Conservation (phyloP, 768 basidiomycete species). For the Nidularia sp. region DNA sequence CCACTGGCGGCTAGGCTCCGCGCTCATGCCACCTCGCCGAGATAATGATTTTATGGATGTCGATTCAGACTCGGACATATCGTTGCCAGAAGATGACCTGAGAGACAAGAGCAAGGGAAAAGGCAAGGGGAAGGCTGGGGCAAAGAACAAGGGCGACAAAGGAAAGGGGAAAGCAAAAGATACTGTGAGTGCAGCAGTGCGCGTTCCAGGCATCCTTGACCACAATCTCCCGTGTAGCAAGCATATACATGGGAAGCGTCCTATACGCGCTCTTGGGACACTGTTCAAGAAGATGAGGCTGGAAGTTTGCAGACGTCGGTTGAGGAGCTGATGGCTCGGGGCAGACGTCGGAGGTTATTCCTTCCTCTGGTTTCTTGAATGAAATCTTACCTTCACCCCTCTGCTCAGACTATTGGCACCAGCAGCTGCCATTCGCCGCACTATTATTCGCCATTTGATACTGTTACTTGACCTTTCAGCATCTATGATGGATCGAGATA, state of each 20-base stretch:
- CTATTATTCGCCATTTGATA: constrained; percentile 94
- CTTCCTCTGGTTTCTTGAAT: not conserved
- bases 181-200: constrained; percentile 19
- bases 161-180: constrained; percentile 55
- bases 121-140: constrained; percentile 48
- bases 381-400: not conserved
- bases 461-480: constrained; percentile 89
- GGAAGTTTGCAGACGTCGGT: constrained; percentile 91
- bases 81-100: constrained; percentile 45
- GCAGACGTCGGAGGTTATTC: constrained; percentile 74
- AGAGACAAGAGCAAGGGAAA: constrained; percentile 49
- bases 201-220: not conserved
- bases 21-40: constrained; percentile 26
- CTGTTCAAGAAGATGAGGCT: constrained; percentile 91
- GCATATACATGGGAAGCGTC: constrained; percentile 95
- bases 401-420: constrained; percentile 65
- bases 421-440: constrained; percentile 84
- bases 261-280: constrained; percentile 94
- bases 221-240: constrained; percentile 40
- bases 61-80: constrained; percentile 73
- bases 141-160: constrained; percentile 52
- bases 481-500: constrained; percentile 94
- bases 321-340: constrained; percentile 82
- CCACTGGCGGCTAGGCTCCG: not conserved
- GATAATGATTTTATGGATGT: constrained; percentile 46